Base-by-base conservation (phyloP, 2,329 filamentous ascomycete species). In the Cladosporium cucumerinum region DNA sequence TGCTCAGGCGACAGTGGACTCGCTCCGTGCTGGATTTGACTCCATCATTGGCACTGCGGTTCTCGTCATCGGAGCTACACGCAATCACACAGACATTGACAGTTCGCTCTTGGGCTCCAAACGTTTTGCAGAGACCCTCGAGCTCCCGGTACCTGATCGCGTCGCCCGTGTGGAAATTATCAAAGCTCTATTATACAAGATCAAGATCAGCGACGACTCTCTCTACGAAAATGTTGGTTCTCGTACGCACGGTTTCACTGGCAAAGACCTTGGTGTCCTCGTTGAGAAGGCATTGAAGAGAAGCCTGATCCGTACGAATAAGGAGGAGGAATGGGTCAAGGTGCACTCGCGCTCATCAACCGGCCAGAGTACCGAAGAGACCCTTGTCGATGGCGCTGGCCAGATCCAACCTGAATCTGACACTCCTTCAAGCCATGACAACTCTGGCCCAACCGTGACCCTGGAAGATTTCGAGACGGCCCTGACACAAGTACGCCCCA, bases 241-340 rank as follows among this genome's bases (percentile, higher is more conserved):
- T 67, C 86, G 87, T 64, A 96, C 93, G 0, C 93, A 97, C 72
- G 94, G 93, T 4, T 97, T 92, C 76, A 96, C 92, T 34, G 90
- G 90, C 5, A 84, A 85, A 1, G 93, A 97, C 74, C 81, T 97
- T 1, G 80, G 82, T n/a, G 84, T 83, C 16, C 81, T 97, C 0
- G 81, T 90, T 57, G 78, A 84, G 57, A 76, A 82, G 52, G 85
- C 87, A 76, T 80, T 72, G 71, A 79, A 78, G 36, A 72, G 76
- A 66, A 77, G 72, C 30, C 65, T 73, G 26, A 65, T 74, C 49
- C 72, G 70, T 66, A 76, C 70, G 70, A 74, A 64, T 73, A 78
- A 64, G 25, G 58, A 51, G 43, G 69, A 54, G 34, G 75, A 69
- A 23, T 69, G 65, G 65, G 62, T 61, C n/a, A 66, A 60, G 55